A percentile compares a stretch with the other conserved stretches of the same genome.
phyloP scores from a whole-genome alignment of 2,329 filamentous ascomycete genomes.

The Clonostachys byssicola region DNA sequence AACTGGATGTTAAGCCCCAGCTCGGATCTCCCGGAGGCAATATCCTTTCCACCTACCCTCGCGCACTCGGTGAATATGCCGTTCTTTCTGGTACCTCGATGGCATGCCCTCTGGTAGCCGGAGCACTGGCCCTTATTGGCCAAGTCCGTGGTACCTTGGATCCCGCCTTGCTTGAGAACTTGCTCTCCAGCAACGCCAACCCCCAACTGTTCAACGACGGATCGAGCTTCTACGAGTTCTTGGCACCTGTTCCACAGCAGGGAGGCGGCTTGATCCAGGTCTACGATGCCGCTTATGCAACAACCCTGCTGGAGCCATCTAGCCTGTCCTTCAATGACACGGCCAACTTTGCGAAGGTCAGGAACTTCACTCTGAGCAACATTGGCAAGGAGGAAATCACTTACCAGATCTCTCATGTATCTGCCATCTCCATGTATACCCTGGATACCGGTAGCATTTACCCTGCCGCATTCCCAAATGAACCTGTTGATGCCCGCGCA shows the following conservation, averaged over 20 bases:
- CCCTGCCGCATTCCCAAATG: constrained; percentile 38
- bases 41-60: constrained; percentile 54
- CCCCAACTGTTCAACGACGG: constrained; percentile 44
- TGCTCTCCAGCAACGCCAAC: constrained; percentile 44
- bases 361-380: constrained; percentile 54
- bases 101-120: constrained; percentile 53
- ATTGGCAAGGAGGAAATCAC: constrained; percentile 39
- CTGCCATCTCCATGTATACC: constrained; percentile 50
- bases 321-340: constrained; percentile 63
- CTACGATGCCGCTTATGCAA: constrained; percentile 51
- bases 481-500: constrained; percentile 33
- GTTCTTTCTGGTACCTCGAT: constrained; percentile 56
- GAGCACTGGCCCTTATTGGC: constrained; percentile 47
- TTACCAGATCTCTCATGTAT: constrained; percentile 46
- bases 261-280: constrained; percentile 58
- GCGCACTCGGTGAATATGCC: constrained; percentile 39
- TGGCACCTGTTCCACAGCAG: constrained; percentile 56
- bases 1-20: constrained; percentile 52
- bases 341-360: constrained; percentile 42
- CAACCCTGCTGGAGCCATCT: constrained; percentile 47
- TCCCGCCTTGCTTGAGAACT: constrained; percentile 41
- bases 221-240: constrained; percentile 21
- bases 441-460: constrained; percentile 22
- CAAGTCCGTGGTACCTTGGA: constrained; percentile 46
- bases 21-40: constrained; percentile 51